These are phyloP conservation scores for Halenospora varia DNA, from an alignment of 495 filamentous ascomycete species.

Conservation along the genomic window DNA sequence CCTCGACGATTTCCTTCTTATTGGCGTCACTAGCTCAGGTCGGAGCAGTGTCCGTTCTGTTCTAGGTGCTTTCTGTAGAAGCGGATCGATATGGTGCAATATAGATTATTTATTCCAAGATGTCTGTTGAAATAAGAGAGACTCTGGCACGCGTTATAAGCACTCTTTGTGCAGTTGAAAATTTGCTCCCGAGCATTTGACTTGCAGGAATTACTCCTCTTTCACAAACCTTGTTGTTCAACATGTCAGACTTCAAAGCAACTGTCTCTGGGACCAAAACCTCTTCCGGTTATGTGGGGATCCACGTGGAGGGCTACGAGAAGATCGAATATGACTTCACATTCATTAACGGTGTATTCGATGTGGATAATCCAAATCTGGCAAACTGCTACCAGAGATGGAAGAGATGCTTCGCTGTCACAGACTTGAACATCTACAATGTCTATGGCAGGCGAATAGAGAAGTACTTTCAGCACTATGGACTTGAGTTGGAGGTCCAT, in stretches of 20 bases:
- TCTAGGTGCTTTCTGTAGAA: not conserved
- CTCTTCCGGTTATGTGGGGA: slow-evolving; percentile 33
- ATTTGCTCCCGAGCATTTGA: too few relatives aligned
- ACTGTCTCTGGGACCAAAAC: slow-evolving; percentile 48
- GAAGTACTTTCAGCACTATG: slow-evolving; percentile 51
- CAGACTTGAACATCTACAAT: slow-evolving; percentile 56
- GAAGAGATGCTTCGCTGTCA: slow-evolving; percentile 55
- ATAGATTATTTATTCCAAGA: not conserved
- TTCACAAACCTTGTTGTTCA: slow-evolving; percentile 10
- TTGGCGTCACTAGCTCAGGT: not conserved
- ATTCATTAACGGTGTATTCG: slow-evolving; percentile 61
- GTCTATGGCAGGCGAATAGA: slow-evolving; percentile 56
- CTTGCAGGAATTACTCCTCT: not conserved
- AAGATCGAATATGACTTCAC: slow-evolving; percentile 66
- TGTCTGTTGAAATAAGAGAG: not conserved
- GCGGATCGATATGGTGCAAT: not conserved
- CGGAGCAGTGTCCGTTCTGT: not conserved
- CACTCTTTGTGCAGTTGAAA: too few relatives aligned
- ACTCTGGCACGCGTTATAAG: not conserved
- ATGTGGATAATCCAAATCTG: slow-evolving; percentile 44
- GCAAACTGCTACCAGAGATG: slow-evolving; percentile 54
- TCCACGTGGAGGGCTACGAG: slow-evolving; percentile 61
- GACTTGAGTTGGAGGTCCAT: slow-evolving; percentile 51
- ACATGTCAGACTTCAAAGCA: slow-evolving; percentile 59
- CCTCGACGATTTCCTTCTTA: not conserved